Base-by-base conservation (phyloP, 129 eudicot species). In the Flaveria bidentis region DNA sequence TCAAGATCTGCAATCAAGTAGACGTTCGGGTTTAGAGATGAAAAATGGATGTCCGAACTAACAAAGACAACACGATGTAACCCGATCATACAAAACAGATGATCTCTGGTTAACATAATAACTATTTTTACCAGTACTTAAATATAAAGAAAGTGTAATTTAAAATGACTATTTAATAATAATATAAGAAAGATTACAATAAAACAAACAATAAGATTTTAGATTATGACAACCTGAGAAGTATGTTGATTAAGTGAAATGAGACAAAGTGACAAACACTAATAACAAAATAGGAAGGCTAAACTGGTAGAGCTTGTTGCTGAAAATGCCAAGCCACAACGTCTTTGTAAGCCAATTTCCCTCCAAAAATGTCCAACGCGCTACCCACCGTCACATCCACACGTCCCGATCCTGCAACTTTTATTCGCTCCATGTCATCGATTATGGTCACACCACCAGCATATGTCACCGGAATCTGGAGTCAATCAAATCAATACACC, bases 311-410 rank as follows among this genome's bases (percentile, higher is more conserved):
- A 62, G 45, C 69, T 63, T 66, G 71, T 71, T 93, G 97, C 75
- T 82, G 80, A 11, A 26, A 72, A 72, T 93, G 97, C 98, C 98
- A 93, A 47, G 85, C 81, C 41, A 93, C 97, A 5, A 93, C 96
- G 79, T 93, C 97, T 78, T 87, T 91, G 83, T 93, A 93, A 10
- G 82, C 84, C 79, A 93, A 79, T 47, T 84, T 87, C 36, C 98
- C 98, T 4, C 98, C 98, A 77, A 93, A 93, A n/a, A 91, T 87
- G 77, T 91, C 95, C 80, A 93, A 83, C 23, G 98, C 97, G 63
- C 97, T 94, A 17, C 98, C 98, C 16, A 94, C 98, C 0, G 98
- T 93, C 33, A 87, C 98, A 87, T 93, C 93, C 56, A 91, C 97
- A 51, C 86, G 89, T 22, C 86, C 96, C 77, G 73, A 79, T 55